Evolutionary conservation across 2,329 filamentous ascomycete species (phyloP).

Genomic region (Fusarium bulbicola): DNA sequence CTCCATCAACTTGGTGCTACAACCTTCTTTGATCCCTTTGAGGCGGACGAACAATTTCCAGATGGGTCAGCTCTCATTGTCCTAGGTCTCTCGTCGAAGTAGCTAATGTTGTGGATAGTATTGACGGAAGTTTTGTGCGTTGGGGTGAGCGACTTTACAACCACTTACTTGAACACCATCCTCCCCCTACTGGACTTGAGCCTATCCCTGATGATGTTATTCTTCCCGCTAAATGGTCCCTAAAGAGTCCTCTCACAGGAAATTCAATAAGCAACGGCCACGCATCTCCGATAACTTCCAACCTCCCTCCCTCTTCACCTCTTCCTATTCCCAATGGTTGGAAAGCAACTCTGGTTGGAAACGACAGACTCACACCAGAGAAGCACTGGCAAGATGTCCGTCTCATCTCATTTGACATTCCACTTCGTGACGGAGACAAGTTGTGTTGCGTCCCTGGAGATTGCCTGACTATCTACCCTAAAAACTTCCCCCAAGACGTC

Average conservation of each 20-base stretch:
- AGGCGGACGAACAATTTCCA: conserved; percentile 92
- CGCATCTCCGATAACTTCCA: conserved; percentile 14
- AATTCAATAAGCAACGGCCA: conserved; percentile 17
- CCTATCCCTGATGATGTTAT: conserved; percentile 79
- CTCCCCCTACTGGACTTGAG: conserved; percentile 70
- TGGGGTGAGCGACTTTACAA: conserved; percentile 77
- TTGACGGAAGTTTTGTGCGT: conserved; percentile 82
- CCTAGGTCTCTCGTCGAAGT: too few relatives aligned
- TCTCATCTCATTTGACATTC: conserved; percentile 70
- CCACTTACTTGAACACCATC: conserved; percentile 72
- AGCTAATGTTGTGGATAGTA: conserved; percentile 56
- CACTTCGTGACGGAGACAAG: conserved; percentile 31
- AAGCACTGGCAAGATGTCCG: conserved; percentile 96
- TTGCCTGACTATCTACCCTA: conserved; percentile 82
- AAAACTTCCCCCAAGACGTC: conserved; percentile 87
- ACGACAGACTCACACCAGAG: conserved; percentile 76
- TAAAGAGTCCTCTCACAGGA: conserved; percentile 31
- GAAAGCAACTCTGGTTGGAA: conserved; percentile 68
- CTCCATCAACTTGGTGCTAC: conserved; percentile 83
- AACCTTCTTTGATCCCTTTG: conserved; percentile 79
- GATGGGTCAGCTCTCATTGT: conserved; percentile 73
- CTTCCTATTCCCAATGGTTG: conserved; percentile 68
- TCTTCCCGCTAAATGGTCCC: conserved; percentile 75
- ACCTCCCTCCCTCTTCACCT: conserved; percentile 43
- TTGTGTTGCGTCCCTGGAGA: conserved; percentile 73